Conservation (phyloP, 441 rosid genomes). For the Gossypium lobatum region DNA sequence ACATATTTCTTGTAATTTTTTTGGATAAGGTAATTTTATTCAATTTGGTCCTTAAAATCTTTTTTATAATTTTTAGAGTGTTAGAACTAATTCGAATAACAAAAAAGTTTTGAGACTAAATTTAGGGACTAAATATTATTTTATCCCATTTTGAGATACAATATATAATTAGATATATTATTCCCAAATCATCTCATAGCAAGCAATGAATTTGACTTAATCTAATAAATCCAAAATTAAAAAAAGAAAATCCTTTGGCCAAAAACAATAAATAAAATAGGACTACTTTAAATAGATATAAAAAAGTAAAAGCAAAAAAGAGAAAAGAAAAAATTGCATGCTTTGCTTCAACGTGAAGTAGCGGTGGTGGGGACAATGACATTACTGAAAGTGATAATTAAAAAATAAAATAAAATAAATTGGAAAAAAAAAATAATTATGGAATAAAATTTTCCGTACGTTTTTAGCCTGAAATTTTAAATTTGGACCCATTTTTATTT, state of each 20-base stretch:
- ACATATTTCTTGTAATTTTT: no score
- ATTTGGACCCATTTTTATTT: neutral
- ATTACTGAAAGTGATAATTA: neutral
- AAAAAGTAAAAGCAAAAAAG: neutral
- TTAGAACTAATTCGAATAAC: no score
- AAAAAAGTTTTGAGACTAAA: no score
- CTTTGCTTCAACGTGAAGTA: conserved; percentile 35
- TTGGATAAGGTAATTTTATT: no score
- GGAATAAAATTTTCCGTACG: neutral
- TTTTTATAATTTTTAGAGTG: no score
- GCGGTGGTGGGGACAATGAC: conserved; percentile 12
- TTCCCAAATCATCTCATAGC: no score
- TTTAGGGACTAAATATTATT: no score
- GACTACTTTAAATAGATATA: neutral
- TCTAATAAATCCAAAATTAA: neutral
- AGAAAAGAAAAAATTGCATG: neutral
- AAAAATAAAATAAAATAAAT: no score
- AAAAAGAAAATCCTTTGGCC: neutral
- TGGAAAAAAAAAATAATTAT: neutral
- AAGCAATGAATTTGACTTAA: no score
- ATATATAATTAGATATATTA: no score
- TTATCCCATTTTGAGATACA: no score
- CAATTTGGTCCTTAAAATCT: no score
- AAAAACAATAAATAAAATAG: neutral
- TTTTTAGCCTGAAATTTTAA: neutral